Conservation (phyloP, 2,329 filamentous ascomycete genomes). For the Colletotrichum nymphaeae region DNA sequence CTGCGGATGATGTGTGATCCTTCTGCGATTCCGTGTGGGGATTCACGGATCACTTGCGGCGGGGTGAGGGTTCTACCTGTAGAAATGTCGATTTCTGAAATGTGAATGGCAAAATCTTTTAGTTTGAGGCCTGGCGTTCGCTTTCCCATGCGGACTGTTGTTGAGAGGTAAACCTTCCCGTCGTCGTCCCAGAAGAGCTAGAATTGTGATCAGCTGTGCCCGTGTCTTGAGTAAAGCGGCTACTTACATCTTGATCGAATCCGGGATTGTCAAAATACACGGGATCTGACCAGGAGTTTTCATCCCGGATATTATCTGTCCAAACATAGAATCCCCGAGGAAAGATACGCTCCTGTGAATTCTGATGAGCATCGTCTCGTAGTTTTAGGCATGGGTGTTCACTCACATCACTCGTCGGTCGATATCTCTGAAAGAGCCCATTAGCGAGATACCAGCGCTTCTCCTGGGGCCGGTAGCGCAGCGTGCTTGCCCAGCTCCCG, state of each 20-base stretch:
- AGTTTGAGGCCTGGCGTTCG: slow-evolving; percentile 51
- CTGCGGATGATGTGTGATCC: slow-evolving; percentile 53
- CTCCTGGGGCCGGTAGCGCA: slow-evolving; percentile 54
- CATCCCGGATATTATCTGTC: slow-evolving; percentile 64
- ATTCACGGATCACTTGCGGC: slow-evolving; percentile 49
- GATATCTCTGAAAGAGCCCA: slow-evolving; percentile 55
- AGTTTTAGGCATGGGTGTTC: not conserved
- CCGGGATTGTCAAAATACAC: slow-evolving; percentile 65
- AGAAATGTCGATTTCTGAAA: slow-evolving; percentile 54
- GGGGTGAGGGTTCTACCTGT: slow-evolving; percentile 53
- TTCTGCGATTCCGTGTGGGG: slow-evolving; percentile 53
- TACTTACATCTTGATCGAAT: slow-evolving; percentile 63
- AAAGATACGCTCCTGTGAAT: slow-evolving; percentile 57
- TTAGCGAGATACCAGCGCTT: slow-evolving; percentile 59
- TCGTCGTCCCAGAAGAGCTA: slow-evolving; percentile 61
- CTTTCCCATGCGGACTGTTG: slow-evolving; percentile 48
- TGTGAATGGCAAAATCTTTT: slow-evolving; percentile 64
- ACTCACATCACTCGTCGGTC: slow-evolving; percentile 45
- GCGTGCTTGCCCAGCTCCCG: slow-evolving; percentile 60
- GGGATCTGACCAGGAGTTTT: slow-evolving; percentile 62
- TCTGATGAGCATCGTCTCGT: slow-evolving; percentile 9
- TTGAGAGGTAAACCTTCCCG: slow-evolving; percentile 61
- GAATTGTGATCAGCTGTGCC: not conserved
- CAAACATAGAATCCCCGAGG: slow-evolving; percentile 66
- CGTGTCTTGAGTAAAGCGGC: not conserved